Evolutionary conservation across 495 filamentous ascomycete genomes (phyloP), one percentile per base, ranked within the genome.

Genomic region (Chlorociboria aeruginascens): DNA sequence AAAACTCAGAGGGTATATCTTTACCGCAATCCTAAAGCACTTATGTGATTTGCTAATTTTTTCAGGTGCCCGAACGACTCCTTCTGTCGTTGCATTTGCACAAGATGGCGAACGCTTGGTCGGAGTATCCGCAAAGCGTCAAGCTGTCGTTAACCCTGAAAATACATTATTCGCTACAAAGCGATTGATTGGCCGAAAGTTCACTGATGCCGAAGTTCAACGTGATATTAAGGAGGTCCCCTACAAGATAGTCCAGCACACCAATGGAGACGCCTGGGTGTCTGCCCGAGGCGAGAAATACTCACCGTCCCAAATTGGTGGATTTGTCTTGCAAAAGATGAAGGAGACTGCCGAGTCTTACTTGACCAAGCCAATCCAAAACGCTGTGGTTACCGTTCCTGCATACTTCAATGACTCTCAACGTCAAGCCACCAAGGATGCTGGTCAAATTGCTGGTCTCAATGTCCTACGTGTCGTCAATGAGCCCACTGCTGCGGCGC

Each of bases 91-190:
- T 54, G 92, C 86, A 58, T 97, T 98, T 69, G 85, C 92, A 38
- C 82, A 94, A 71, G 89, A 95, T 68, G 93, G 93, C 49, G 92
- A 98, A 77, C 85, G 93, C 52, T 71, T 98, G 49, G 92, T 98
- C 55, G 92, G 92, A 84, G 88, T 97, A 57, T 87, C 92, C 42
- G 92, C 92, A 53, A 98, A 98, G 79, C 90, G 92, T 63, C 92
- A 98, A 69, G 92, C 92, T 42, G 93, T 97, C 57, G 93, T 98
- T 57, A 98, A 98, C 76, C 92, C 92, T 3, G 92, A 98, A 68
- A 97, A 98, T 72, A 98, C 92, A 41, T 81, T 98, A 42, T 98
- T 98, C 65, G 92, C 92, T 69, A 98, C 92, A 51, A 98, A 98
- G 83, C 88, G 92, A 80, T 81, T 98, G 64, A 98, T 98, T 64